These are phyloP conservation scores for Dendrobium huoshanense DNA, from an alignment of 106 monocot genomes.

Conservation along the genomic window DNA sequence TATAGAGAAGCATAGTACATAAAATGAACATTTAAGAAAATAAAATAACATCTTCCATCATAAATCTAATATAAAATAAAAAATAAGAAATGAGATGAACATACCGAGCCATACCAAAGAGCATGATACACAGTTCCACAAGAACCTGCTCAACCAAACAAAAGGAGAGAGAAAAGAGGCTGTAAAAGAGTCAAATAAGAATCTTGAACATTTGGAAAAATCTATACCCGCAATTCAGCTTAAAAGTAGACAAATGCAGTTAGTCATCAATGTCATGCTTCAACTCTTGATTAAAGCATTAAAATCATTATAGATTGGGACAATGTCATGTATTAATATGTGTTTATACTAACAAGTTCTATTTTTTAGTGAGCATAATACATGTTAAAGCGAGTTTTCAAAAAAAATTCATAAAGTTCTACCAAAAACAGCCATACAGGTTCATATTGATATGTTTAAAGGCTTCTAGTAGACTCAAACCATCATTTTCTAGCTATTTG, in stretches of 20 bases:
- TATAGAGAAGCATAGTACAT: background rate
- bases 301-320: background rate
- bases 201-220: background rate
- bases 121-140: slow-evolving; percentile 99
- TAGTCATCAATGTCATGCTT: background rate
- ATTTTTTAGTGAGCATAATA: background rate
- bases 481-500: no score
- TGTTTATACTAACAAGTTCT: background rate
- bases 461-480: no score
- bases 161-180: background rate
- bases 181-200: background rate
- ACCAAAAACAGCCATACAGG: background rate
- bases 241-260: background rate
- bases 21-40: background rate
- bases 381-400: background rate
- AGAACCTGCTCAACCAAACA: slow-evolving; percentile 67
- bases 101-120: slow-evolving; percentile 99
- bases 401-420: background rate
- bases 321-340: background rate
- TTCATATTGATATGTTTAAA: no score
- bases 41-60: background rate
- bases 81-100: slow-evolving; percentile 15
- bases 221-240: background rate
- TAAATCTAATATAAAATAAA: background rate
- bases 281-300: background rate